Conservation (phyloP, 768 basidiomycete genomes). For the Candolleomyces eurysporus region DNA sequence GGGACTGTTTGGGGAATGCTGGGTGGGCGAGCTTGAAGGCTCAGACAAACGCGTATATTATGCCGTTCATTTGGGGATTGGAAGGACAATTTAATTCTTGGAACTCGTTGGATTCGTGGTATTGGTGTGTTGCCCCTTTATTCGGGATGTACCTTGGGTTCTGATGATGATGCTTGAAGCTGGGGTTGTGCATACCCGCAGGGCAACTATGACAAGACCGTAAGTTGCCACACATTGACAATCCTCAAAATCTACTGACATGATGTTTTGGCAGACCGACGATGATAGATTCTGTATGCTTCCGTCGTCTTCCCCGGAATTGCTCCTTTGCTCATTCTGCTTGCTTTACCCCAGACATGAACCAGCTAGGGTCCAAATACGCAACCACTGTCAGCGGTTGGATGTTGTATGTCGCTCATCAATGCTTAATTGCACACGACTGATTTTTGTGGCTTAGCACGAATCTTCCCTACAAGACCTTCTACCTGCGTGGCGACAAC, state of each 20-base stretch:
- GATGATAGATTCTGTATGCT: conserved; percentile 49
- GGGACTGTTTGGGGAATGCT: conserved; percentile 54
- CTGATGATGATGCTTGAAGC: conserved; percentile 20
- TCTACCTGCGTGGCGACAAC: conserved; percentile 62
- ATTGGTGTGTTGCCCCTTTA: conserved; percentile 32
- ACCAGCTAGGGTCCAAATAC: conserved; percentile 41
- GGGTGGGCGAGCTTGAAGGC: conserved; percentile 47
- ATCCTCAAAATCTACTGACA: conserved; percentile 1
- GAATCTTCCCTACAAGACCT: conserved; percentile 60
- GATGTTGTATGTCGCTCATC: conserved; percentile 38
- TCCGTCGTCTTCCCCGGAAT: not conserved
- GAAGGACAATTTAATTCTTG: conserved; percentile 45
- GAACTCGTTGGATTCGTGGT: conserved; percentile 49
- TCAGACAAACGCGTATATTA: conserved; percentile 43
- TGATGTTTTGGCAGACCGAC: conserved; percentile 27
- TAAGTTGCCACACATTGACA: conserved; percentile 16
- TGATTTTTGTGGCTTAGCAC: conserved; percentile 30
- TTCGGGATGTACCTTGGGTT: not conserved
- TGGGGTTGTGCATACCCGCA: conserved; percentile 69
- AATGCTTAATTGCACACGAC: not conserved
- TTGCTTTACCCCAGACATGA: conserved; percentile 31
- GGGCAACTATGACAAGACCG: conserved; percentile 41
- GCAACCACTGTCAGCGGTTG: conserved; percentile 46
- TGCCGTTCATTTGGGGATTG: conserved; percentile 59
- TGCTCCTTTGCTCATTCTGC: not conserved